Evolutionary conservation across 2,329 filamentous ascomycete species (phyloP).

Genomic region (Nemania abortiva): DNA sequence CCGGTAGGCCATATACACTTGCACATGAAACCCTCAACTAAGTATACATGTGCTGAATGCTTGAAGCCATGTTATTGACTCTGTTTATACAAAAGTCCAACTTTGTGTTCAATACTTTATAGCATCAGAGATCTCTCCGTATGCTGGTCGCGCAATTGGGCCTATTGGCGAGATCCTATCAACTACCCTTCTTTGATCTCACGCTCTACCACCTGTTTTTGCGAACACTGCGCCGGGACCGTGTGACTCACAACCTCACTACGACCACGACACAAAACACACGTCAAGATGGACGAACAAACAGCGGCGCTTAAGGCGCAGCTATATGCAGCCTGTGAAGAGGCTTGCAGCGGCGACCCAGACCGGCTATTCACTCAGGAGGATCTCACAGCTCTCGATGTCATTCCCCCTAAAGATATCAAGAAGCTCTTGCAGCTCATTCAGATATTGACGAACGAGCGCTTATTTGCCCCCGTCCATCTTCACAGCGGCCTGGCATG

Average conservation of each 20-base stretch:
- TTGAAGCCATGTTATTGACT: not conserved
- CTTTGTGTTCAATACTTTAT: not conserved
- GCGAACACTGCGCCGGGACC: conserved; percentile 21
- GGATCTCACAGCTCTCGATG: conserved; percentile 67
- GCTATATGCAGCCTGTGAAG: conserved; percentile 68
- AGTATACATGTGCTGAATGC: not conserved
- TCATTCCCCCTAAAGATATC: conserved; percentile 69
- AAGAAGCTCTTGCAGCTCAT: conserved; percentile 67
- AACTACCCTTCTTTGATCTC: conserved; percentile 42
- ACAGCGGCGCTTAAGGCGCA: conserved; percentile 63
- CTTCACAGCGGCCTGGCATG: conserved; percentile 63
- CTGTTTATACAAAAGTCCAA: not conserved
- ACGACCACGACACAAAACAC: conserved; percentile 13
- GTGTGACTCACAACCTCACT: conserved; percentile 30
- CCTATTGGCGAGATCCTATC: conserved; percentile 42
- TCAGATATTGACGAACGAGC: conserved; percentile 70
- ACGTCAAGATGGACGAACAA: conserved; percentile 48
- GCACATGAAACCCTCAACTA: not conserved
- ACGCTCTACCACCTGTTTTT: conserved; percentile 39
- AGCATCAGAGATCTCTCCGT: conserved; percentile 5
- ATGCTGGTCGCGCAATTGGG: conserved; percentile 41
- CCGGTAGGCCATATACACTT: not conserved
- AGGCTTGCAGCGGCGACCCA: conserved; percentile 57
- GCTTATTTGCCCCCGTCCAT: conserved; percentile 66
- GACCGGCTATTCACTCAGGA: conserved; percentile 68